These are phyloP conservation scores for Apiotrichum montevideense DNA, from an alignment of 1,284 basidiomycete species.

Conservation along the genomic window DNA sequence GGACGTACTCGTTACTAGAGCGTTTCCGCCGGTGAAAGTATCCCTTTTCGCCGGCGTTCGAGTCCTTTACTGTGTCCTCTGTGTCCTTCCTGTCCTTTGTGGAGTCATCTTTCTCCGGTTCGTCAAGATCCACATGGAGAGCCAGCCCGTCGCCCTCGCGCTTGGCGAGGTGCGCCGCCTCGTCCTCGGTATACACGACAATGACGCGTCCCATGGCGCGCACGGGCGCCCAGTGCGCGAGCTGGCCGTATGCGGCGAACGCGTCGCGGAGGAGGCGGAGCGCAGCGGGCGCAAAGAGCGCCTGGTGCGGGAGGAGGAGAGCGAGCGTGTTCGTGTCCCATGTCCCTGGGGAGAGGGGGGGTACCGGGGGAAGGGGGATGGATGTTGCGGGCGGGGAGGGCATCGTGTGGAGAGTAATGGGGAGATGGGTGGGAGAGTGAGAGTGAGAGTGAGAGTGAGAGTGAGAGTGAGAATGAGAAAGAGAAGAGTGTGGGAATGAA, in stretches of 20 bases:
- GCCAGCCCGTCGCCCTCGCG: constrained; percentile 39
- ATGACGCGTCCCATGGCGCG: constrained; percentile 73
- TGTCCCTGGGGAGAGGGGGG: constrained; percentile 15
- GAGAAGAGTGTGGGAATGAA: no score
- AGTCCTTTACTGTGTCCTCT: no score
- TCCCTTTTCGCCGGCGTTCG: no score
- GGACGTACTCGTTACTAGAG: no score
- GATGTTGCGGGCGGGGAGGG: constrained; percentile 1
- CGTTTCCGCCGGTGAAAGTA: no score
- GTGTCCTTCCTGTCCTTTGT: neutral
- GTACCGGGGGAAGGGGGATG: constrained; percentile 18
- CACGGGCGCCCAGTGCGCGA: constrained; percentile 81
- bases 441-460: neutral
- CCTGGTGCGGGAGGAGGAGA: constrained; percentile 58
- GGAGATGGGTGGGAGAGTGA: neutral
- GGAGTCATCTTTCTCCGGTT: neutral
- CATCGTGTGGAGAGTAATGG: neutral
- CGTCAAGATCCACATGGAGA: constrained; percentile 16
- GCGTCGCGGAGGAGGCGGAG: constrained; percentile 62
- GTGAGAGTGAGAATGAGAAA: no score
- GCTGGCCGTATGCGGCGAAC: constrained; percentile 65
- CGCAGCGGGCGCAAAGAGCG: constrained; percentile 63
- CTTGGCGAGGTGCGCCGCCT: constrained; percentile 40
- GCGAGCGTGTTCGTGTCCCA: constrained; percentile 61
- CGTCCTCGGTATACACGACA: constrained; percentile 63